phyloP scores from a whole-genome alignment of 1,284 basidiomycete species.

The Neonothopanus nambi region DNA sequence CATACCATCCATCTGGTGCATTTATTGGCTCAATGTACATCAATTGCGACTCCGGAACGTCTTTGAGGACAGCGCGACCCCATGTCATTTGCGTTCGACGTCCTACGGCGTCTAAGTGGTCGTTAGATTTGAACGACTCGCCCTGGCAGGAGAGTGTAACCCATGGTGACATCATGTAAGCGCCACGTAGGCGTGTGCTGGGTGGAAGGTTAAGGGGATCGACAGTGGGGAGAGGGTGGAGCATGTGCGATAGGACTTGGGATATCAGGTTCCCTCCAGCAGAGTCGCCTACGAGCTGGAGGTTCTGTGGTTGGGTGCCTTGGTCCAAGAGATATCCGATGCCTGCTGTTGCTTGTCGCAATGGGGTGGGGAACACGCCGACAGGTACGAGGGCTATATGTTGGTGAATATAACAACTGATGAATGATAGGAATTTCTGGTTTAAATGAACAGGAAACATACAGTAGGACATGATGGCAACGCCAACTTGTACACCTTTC shows the following conservation, averaged over 20 bases:
- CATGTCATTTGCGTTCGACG: not conserved
- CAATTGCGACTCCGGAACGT: not conserved
- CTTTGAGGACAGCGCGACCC: constrained; percentile 16
- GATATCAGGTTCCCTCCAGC: constrained; percentile 46
- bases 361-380: constrained; percentile 35
- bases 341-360: constrained; percentile 33
- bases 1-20: constrained; percentile 11
- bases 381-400: constrained; percentile 22
- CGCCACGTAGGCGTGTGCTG: constrained; percentile 25
- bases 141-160: not conserved
- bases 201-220: not conserved
- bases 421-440: not conserved
- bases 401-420: not conserved
- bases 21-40: constrained; percentile 6
- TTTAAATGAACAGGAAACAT: constrained; percentile 2
- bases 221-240: constrained; percentile 23
- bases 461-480: constrained; percentile 21
- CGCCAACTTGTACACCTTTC: constrained; percentile 12
- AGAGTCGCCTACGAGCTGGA: constrained; percentile 56
- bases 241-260: constrained; percentile 39
- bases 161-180: constrained; percentile 21
- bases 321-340: constrained; percentile 34
- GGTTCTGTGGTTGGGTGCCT: constrained; percentile 43
- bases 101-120: constrained; percentile 8
- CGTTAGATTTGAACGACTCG: constrained; percentile 1